Base-by-base conservation (phyloP, 108 stramenopile species). In the Aurantiochytrium sp. region DNA sequence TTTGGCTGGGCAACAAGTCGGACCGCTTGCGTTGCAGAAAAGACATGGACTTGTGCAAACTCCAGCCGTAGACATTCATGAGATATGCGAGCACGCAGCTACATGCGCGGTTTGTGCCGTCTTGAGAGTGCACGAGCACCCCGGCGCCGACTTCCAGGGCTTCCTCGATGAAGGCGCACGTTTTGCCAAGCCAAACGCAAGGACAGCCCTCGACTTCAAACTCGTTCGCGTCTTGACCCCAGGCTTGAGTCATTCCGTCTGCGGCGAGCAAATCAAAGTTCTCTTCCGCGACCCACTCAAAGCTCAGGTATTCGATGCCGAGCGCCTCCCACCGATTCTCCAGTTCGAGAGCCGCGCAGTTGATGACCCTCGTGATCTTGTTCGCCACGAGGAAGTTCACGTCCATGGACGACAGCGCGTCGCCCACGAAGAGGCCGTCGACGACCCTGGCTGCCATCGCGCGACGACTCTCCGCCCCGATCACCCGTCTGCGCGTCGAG, bases 391-490 rank as follows among this genome's bases (percentile, higher is more conserved):
- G 8, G 25, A 90, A 90, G 4, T 90, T 87, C 23, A 89, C 10
- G 25, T 90, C 90, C 72, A 87, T 57, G 12, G 29, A 5, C 23
- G 88, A 44, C 10, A 45, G 18, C 14, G 60, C 60, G 58, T 90
- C 90, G 45, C 90, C 89, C 21, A 90, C 8, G 45, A 90, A 90
- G 60, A 90, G 90, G n/a, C 90, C 90, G 29, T 90, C 90, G 14
- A 87, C 87, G 10, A 90, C 18, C 23, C 51, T 88, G 5, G 90
- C 90, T 4, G 90, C 87, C 90, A 90, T 90, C 51, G 45, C 76
- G 55, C 55, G 55, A 16, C 35, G 35, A 35, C 35, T 35, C 35
- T 35, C 35, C 35, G 35, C 35, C 1, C 35, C 35, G 35, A 35
- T 35, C 35, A 35, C 35, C 35, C 35, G 35, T 35, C 35, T 35